Conservation (phyloP, 2,329 filamentous ascomycete species). For the Neonectria magnoliae region DNA sequence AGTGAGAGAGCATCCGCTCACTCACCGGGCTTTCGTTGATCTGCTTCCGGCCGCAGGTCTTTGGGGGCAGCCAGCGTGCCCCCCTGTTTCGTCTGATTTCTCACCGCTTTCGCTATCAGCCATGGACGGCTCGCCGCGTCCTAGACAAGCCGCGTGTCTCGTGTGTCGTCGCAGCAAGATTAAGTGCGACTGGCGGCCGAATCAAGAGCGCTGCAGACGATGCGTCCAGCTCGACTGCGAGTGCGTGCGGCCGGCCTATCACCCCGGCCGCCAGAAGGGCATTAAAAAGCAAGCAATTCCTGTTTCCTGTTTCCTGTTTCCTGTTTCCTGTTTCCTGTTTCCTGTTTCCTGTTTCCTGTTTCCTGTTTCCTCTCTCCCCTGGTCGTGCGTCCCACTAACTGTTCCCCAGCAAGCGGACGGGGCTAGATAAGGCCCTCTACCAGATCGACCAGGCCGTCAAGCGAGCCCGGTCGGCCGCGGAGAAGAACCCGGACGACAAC, state of each 20-base stretch:
- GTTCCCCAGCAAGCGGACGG: constrained; percentile 72
- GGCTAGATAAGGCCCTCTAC: constrained; percentile 77
- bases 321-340: too few relatives aligned
- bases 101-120: background rate
- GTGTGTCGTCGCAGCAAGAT: constrained; percentile 75
- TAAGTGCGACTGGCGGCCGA: constrained; percentile 68
- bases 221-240: constrained; percentile 67
- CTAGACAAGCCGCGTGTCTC: constrained; percentile 65
- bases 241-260: constrained; percentile 77
- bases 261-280: constrained; percentile 77
- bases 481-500: constrained; percentile 56
- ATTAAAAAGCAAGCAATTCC: constrained; percentile 72
- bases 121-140: constrained; percentile 42
- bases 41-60: background rate
- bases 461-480: constrained; percentile 58
- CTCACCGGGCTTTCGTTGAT: background rate
- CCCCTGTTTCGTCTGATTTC: background rate
- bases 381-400: constrained; percentile 1
- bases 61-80: background rate
- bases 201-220: constrained; percentile 66
- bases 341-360: too few relatives aligned
- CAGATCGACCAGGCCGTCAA: constrained; percentile 77
- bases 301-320: too few relatives aligned
- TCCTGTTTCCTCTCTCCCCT: too few relatives aligned
- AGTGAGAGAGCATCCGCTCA: background rate